phyloP scores from a whole-genome alignment of 2,329 filamentous ascomycete species.

The Talaromyces sp. region DNA sequence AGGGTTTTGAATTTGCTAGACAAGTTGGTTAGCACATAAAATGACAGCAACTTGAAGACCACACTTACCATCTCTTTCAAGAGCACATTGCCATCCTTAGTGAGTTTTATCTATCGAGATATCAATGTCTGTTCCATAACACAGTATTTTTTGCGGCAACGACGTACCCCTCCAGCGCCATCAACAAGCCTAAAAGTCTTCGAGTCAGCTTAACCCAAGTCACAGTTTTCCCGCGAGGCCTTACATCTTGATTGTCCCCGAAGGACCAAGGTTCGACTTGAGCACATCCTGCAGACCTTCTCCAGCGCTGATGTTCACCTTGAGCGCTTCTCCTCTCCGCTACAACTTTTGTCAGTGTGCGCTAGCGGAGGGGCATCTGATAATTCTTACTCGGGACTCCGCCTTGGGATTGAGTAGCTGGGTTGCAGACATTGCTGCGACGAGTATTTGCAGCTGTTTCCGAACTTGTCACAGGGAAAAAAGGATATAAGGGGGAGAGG shows the following conservation, averaged over 20 bases:
- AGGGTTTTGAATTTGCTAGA: constrained; percentile 89
- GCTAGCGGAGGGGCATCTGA: constrained; percentile 23
- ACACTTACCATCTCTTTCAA: constrained; percentile 58
- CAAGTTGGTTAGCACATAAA: not conserved
- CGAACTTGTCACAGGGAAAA: not conserved
- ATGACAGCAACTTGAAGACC: not conserved
- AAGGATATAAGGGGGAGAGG: not conserved
- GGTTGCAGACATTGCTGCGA: constrained; percentile 77
- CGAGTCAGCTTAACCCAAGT: constrained; percentile 24
- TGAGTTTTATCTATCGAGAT: constrained; percentile 79
- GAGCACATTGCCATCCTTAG: constrained; percentile 93
- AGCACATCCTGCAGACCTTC: constrained; percentile 92
- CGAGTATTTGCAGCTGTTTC: constrained; percentile 4
- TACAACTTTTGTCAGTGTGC: constrained; percentile 48
- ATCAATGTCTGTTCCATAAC: constrained; percentile 11
- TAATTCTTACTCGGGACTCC: constrained; percentile 76
- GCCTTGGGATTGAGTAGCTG: constrained; percentile 98
- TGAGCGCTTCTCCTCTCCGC: constrained; percentile 94
- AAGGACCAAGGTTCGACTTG: constrained; percentile 90
- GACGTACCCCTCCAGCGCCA: constrained; percentile 55
- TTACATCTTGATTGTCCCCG: constrained; percentile 94
- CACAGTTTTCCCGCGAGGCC: constrained; percentile 12
- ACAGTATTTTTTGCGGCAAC: not conserved
- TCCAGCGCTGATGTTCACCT: constrained; percentile 94
- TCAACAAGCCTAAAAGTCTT: constrained; percentile 51